These are phyloP conservation scores for Rhodocollybia butyracea DNA, from an alignment of 768 basidiomycete species.

Conservation along the genomic window DNA sequence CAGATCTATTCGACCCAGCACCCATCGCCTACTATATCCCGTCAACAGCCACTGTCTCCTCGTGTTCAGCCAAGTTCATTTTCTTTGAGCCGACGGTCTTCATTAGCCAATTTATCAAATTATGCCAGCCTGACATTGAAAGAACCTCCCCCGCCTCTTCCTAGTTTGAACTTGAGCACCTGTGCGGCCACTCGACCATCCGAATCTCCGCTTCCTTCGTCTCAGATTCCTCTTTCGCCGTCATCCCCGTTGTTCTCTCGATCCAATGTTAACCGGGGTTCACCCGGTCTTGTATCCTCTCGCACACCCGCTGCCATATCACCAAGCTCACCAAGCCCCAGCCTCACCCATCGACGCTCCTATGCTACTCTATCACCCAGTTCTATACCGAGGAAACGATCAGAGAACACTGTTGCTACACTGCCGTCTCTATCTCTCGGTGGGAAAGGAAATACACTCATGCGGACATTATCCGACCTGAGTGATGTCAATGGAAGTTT, in stretches of 20 bases:
- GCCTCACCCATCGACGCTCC: slow-evolving; percentile 23
- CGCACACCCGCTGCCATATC: neutral
- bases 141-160: neutral
- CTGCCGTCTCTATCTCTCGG: slow-evolving; percentile 4
- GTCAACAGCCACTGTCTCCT: neutral
- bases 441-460: slow-evolving; percentile 16
- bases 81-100: slow-evolving; percentile 1
- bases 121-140: neutral
- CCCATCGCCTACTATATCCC: slow-evolving; percentile 7
- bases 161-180: neutral
- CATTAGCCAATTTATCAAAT: slow-evolving; percentile 6
- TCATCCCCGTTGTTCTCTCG: neutral
- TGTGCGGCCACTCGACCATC: neutral
- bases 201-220: neutral
- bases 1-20: slow-evolving; percentile 12
- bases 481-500: slow-evolving; percentile 18
- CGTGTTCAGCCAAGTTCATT: slow-evolving; percentile 9
- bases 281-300: neutral
- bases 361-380: slow-evolving; percentile 23
- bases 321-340: slow-evolving; percentile 15
- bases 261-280: neutral
- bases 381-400: slow-evolving; percentile 24
- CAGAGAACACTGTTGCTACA: slow-evolving; percentile 27
- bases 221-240: neutral
- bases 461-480: slow-evolving; percentile 18